Conservation (phyloP, 495 filamentous ascomycete species). For the Gamarada debralockiae region DNA sequence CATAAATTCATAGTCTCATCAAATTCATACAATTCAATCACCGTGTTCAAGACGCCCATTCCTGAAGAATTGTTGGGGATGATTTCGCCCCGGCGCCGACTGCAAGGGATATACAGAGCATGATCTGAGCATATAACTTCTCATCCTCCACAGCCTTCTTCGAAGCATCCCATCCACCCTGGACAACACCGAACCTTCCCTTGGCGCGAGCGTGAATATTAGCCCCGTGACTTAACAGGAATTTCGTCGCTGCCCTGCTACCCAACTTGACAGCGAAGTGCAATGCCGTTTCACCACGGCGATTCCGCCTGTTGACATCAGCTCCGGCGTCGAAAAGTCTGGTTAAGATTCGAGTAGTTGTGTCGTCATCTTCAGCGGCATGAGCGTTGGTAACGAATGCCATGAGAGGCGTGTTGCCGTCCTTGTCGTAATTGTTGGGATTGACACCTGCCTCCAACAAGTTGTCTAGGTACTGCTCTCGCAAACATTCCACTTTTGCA, state of each 20-base stretch:
- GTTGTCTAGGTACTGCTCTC: constrained; percentile 28
- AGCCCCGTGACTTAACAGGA: constrained; percentile 37
- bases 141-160: neutral
- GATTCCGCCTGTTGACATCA: constrained; percentile 35
- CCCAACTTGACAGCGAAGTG: constrained; percentile 40
- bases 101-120: constrained; percentile 10
- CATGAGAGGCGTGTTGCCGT: constrained; percentile 41
- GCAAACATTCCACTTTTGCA: neutral
- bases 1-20: too few relatives aligned
- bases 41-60: too few relatives aligned
- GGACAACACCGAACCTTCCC: neutral
- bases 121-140: constrained; percentile 6
- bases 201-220: constrained; percentile 30
- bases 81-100: neutral
- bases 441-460: constrained; percentile 35
- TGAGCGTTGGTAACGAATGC: constrained; percentile 37
- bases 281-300: constrained; percentile 41
- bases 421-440: constrained; percentile 38
- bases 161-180: neutral
- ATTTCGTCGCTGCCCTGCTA: constrained; percentile 37
- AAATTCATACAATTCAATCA: too few relatives aligned
- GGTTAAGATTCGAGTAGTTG: constrained; percentile 27
- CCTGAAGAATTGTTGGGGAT: constrained; percentile 3
- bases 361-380: constrained; percentile 27
- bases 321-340: constrained; percentile 30